Evolutionary conservation across 2,329 filamentous ascomycete genomes (phyloP), one percentile per base, ranked within the genome.

Genomic region (Colletotrichum spinosum): DNA sequence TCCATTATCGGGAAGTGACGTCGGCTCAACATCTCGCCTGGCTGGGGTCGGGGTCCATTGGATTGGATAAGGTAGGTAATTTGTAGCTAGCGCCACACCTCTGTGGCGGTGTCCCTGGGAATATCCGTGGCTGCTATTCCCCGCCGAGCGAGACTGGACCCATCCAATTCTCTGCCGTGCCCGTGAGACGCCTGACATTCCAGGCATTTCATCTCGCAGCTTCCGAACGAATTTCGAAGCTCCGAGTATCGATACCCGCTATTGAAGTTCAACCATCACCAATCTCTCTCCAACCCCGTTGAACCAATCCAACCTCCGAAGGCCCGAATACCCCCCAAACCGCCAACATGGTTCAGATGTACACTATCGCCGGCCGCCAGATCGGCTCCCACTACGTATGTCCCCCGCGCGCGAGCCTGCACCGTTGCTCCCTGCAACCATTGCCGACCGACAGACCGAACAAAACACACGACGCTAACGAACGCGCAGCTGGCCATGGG

Each of bases 301-400:
- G 69, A 65, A 67, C 69, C 72, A 72, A 68, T 71, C 69, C 72
- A 71, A 67, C 25, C 68, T 67, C 70, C 68, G 67, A 57, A 65
- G 65, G 68, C 67, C 60, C 59, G 62, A 63, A 64, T 69, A 60
- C 66, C 69, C 71, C 69, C 70, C 49, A 72, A 63, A 62, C 73
- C 74, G 73, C 70, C 78, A 82, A 76, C 64, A 84, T 84, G 82
- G 80, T 81, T 71, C 74, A 77, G 69, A 79, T 77, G 72, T 89
- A 88, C 81, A 82, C 76, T 70, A 80, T 89, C 73, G 79, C 86
- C 76, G 86, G 86, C 79, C 83, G 81, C 75, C 83, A 88, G 77
- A 77, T 89, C 76, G 86, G 81, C 80, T 86, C 86, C 68, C 86
- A 88, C 81, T 82, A 86, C 79, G 86, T 89, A 72, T 75, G 86